Base-by-base conservation (phyloP, 2,329 filamentous ascomycete genomes). In the Trichocomaceae sp. region DNA sequence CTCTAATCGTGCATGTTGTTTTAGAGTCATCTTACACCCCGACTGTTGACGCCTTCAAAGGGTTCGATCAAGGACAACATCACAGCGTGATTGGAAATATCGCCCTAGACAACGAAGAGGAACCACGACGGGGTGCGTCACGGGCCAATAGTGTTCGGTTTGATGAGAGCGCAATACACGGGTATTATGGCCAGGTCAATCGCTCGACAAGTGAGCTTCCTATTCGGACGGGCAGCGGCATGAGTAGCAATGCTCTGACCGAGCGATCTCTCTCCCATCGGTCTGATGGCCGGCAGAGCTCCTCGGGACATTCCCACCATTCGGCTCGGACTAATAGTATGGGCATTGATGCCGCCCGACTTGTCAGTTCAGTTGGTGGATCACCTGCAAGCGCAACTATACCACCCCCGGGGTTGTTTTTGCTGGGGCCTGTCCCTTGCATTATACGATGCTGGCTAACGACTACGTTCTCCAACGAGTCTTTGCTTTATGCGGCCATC, bases 371-470 rank as follows among this genome's bases (percentile, higher is more conserved):
- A 49, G 81, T 84, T 37, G 82, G 84, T 54, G 83, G 84, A 56
- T 88, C 87, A 31, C 84, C 88, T 10, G 84, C 88, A 53, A 57
- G 49, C 23, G 48, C 50, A 19, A 56, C 48, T 8, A 83, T 85
- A 31, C 87, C 92, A 42, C 88, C 91, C 17, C 89, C 90, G 35
- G 89, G 90, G 8, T 79, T 96, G 56, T 90, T 90, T 67, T 81
- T 95, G 51, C 78, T 96, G 15, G 90, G 92, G 12, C 87, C 91
- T 6, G 90, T 95, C 5, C 93, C 93, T 5, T 89, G 90, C 29
- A 96, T 99, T 61, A 88, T 97, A 55, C 86, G 93, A 58, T 99
- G 93, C 75, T 97, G 93, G 91, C 78, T 97, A 62, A 92, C 88
- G 23, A 87, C 85, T 35, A 86, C 89, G 64, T 97, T 95, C 72